These are phyloP conservation scores for Gymnopilus dilepis DNA, from an alignment of 768 basidiomycete genomes.

Conservation along the genomic window DNA sequence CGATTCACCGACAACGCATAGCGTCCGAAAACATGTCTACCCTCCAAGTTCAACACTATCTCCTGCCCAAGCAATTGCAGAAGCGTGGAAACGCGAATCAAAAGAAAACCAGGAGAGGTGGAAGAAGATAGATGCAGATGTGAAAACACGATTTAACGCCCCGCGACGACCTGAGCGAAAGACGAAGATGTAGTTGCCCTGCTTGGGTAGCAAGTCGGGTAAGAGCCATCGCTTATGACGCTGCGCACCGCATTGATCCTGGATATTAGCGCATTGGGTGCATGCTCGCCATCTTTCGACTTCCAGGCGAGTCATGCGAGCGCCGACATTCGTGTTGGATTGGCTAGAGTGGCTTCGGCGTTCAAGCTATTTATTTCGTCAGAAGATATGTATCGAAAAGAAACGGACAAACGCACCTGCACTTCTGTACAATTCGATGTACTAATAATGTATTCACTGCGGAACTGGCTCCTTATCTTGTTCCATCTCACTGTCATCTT, in stretches of 20 bases:
- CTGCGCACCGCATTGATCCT: conserved; percentile 17
- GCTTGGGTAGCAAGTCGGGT: conserved; percentile 21
- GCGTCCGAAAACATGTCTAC: conserved; percentile 36
- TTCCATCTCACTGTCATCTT: conserved; percentile 41
- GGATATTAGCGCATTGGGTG: conserved; percentile 11
- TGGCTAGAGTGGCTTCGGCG: conserved; percentile 23
- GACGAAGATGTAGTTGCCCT: conserved; percentile 56
- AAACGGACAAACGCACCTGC: conserved; percentile 26
- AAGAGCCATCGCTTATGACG: conserved; percentile 11
- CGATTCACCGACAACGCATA: conserved; percentile 45
- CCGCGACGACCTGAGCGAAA: conserved; percentile 43
- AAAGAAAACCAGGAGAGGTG: conserved; percentile 62
- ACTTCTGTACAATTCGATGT: conserved; percentile 25
- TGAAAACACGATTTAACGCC: conserved; percentile 53
- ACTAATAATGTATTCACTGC: conserved; percentile 21
- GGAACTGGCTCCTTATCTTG: conserved; percentile 30
- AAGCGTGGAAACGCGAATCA: conserved; percentile 71
- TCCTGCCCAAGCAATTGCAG: conserved; percentile 68
- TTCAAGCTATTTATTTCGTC: conserved; percentile 32
- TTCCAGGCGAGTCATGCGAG: conserved; percentile 17
- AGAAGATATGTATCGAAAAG: conserved; percentile 20
- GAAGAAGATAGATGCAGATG: conserved; percentile 54
- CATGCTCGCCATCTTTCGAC: conserved; percentile 23
- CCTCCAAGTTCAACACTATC: conserved; percentile 42
- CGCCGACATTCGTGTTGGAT: conserved; percentile 14